These are phyloP conservation scores for Cladosporium phlei DNA, from an alignment of 2,329 filamentous ascomycete genomes.

Conservation along the genomic window DNA sequence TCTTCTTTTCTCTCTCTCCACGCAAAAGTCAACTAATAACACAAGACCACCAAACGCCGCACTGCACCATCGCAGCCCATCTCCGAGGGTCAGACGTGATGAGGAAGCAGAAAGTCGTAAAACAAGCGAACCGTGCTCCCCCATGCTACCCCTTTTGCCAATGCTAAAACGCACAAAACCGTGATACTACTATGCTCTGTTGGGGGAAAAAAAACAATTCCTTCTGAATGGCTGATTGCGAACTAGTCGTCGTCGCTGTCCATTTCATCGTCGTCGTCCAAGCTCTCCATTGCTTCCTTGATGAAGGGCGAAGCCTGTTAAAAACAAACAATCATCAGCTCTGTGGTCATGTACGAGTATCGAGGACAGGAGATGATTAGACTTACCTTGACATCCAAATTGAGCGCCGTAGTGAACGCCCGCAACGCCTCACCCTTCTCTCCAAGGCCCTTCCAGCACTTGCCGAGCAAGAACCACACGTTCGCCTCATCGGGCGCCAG, in stretches of 20 bases:
- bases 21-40: too few relatives aligned
- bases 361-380: background rate
- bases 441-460: slow-evolving; percentile 58
- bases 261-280: slow-evolving; percentile 68
- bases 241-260: slow-evolving; percentile 47
- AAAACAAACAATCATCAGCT: background rate
- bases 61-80: too few relatives aligned
- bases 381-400: slow-evolving; percentile 89
- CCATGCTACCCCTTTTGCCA: too few relatives aligned
- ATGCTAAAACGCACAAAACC: too few relatives aligned
- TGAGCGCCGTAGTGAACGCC: slow-evolving; percentile 90
- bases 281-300: slow-evolving; percentile 91
- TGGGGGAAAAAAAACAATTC: too few relatives aligned
- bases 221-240: too few relatives aligned
- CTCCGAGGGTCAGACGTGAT: too few relatives aligned
- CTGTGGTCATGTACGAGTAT: background rate
- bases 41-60: too few relatives aligned
- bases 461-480: slow-evolving; percentile 90
- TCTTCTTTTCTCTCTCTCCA: too few relatives aligned
- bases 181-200: too few relatives aligned
- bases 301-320: slow-evolving; percentile 81
- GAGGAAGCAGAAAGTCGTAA: too few relatives aligned
- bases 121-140: too few relatives aligned
- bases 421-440: slow-evolving; percentile 72
- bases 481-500: slow-evolving; percentile 91